Evolutionary conservation across 352 stramenopile genomes (phyloP), one percentile per base, ranked within the genome.

Genomic region (Peronosclerospora sorghi): DNA sequence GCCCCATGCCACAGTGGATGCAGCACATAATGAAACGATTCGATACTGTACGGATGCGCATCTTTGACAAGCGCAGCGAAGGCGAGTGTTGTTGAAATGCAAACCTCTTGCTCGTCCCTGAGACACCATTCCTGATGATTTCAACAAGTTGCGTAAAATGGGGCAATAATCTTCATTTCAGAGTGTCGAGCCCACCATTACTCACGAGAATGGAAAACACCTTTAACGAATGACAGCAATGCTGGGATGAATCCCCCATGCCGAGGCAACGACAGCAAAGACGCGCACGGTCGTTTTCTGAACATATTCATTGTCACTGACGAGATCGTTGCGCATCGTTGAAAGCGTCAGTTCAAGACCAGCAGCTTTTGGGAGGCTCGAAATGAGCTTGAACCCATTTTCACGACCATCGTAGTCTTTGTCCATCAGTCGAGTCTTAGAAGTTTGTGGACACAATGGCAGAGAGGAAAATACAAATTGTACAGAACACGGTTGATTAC

Each of bases 321-420:
- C 96, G 56, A 99, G 98, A 67, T 99, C 96, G 0, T 96, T 95
- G 9, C 96, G 80, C 94, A 99, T 98, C 0, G 95, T 98, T 12
- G 95, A 96, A 65, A 99, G 98, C 96, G 99, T 99, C 4, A 95
- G 98, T 2, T 95, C 92, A 2, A 99, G 65, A 43, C 96, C 96
- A 9, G 96, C 96, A 24, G 96, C 96, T 71, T 99, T 99, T 1
- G 94, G 92, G 9, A 99, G 62, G 59, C 99, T 99, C 32, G 91
- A 98, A 45, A 99, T 98, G 56, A 99, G 98, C 63, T 99, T 96
- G 42, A 96, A 76, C 18, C 95, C 96, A 85, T 99, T 96, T 0
- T 99, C 94, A 44, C 96, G 83, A 17, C 95, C 96, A 62, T 98
- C 99, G 52, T 98, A 98, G 65, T 99, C 96, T 65, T 98, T 94